phyloP scores from a whole-genome alignment of 2,329 filamentous ascomycete genomes.

The Xylaria hypoxylon region DNA sequence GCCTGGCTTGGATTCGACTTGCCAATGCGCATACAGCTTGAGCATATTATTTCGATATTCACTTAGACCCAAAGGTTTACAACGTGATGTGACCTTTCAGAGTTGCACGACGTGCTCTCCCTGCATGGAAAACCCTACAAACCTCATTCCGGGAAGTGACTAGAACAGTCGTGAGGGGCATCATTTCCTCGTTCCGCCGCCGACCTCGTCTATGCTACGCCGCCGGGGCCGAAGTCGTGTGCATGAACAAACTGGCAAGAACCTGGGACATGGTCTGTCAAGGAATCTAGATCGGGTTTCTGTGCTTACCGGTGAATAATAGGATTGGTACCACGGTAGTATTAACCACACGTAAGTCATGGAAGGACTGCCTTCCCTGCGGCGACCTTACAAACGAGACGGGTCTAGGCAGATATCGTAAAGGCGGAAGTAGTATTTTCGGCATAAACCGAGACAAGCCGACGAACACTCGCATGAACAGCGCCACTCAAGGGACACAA shows the following conservation, averaged over 20 bases:
- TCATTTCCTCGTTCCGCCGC: background rate
- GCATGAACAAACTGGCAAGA: background rate
- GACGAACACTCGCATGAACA: background rate
- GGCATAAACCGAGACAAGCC: background rate
- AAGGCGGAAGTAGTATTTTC: constrained; percentile 7
- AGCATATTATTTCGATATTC: background rate
- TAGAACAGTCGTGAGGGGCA: constrained; percentile 3
- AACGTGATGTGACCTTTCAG: background rate
- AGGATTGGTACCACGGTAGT: constrained; percentile 16
- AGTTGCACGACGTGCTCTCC: background rate
- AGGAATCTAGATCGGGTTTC: background rate
- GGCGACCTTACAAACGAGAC: background rate
- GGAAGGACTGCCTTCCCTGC: background rate
- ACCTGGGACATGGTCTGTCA: constrained; percentile 4
- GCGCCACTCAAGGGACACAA: background rate
- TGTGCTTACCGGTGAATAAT: background rate
- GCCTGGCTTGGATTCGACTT: background rate
- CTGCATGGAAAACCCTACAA: background rate
- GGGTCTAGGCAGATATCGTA: background rate
- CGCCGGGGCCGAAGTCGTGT: constrained; percentile 16
- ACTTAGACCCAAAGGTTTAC: background rate
- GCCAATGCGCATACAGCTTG: background rate
- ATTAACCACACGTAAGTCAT: background rate
- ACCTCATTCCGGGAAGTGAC: constrained; percentile 7
- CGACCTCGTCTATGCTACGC: background rate